Evolutionary conservation across 1,284 basidiomycete species (phyloP).

Genomic region (Sporisorium reilianum): DNA sequence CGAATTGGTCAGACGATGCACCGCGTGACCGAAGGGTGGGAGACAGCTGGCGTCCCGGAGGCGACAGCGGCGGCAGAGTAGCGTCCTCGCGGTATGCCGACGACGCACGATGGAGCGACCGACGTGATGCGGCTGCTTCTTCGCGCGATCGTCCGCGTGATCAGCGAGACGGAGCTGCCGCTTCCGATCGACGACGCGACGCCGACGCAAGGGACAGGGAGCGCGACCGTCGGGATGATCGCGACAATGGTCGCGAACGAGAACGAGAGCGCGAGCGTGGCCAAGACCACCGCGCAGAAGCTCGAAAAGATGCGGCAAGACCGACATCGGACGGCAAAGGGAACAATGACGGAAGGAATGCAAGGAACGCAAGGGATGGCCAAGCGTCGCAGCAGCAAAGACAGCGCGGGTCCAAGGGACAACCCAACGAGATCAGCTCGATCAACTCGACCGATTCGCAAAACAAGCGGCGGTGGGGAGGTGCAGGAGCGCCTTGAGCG

Average conservation of each 20-base stretch:
- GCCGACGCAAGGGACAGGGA: constrained; percentile 7
- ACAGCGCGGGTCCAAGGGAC: constrained; percentile 20
- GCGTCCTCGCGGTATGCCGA: constrained; percentile 14
- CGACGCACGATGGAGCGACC: constrained; percentile 20
- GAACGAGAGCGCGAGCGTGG: constrained; percentile 17
- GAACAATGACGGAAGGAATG: constrained; percentile 13
- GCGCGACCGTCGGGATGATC: constrained; percentile 20
- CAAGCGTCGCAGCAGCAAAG: constrained; percentile 16
- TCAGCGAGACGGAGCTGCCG: constrained; percentile 12
- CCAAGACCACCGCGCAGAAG: constrained; percentile 1
- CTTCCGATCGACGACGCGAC: constrained; percentile 26
- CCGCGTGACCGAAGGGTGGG: constrained; percentile 27
- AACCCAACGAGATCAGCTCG: constrained; percentile 36
- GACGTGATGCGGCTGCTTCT: constrained; percentile 7
- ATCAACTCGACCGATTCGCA: constrained; percentile 47
- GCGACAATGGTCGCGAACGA: constrained; percentile 17
- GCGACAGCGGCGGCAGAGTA: constrained; percentile 13
- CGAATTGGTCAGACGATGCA: constrained; percentile 27
- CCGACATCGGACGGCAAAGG: background rate
- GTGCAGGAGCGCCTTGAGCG: background rate
- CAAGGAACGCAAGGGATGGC: constrained; percentile 13
- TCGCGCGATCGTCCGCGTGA: constrained; percentile 21
- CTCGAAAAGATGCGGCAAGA: constrained; percentile 9
- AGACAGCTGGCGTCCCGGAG: constrained; percentile 33
- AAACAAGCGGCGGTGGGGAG: constrained; percentile 41